Evolutionary conservation across 2,329 filamentous ascomycete genomes (phyloP).

Genomic region (Pseudogymnoascus sp.): DNA sequence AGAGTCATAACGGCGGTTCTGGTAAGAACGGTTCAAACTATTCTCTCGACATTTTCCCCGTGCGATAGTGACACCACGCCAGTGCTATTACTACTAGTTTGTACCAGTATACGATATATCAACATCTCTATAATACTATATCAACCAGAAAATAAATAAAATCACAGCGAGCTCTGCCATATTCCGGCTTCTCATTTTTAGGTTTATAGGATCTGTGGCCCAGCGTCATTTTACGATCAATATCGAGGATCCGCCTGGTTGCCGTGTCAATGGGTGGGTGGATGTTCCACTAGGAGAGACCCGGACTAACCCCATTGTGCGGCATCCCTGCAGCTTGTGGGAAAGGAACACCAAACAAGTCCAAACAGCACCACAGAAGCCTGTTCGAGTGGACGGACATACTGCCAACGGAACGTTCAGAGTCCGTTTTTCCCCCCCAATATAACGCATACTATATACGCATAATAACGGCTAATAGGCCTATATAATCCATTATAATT

Average conservation of each 20-base stretch:
- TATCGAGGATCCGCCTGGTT: constrained; percentile 1
- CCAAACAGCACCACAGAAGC: neutral
- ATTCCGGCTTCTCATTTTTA: neutral
- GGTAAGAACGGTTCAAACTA: neutral
- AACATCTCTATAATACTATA: neutral
- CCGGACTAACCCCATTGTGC: constrained; percentile 1
- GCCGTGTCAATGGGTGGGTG: constrained; percentile 7
- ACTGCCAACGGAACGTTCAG: neutral
- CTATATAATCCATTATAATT: neutral
- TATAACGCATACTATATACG: neutral
- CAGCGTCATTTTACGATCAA: neutral
- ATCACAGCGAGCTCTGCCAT: neutral
- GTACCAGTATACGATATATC: neutral
- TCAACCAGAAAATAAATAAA: neutral
- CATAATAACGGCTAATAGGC: neutral
- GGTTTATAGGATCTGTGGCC: neutral
- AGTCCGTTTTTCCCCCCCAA: neutral
- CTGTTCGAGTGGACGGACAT: neutral
- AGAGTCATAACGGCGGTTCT: neutral
- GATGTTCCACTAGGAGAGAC: constrained; percentile 4
- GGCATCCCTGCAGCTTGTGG: neutral
- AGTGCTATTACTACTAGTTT: neutral
- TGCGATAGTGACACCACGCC: neutral
- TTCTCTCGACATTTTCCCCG: neutral
- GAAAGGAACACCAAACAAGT: neutral